Conservation (phyloP, 176 grass and related monocot genomes). For the Aegilops bicornis region DNA sequence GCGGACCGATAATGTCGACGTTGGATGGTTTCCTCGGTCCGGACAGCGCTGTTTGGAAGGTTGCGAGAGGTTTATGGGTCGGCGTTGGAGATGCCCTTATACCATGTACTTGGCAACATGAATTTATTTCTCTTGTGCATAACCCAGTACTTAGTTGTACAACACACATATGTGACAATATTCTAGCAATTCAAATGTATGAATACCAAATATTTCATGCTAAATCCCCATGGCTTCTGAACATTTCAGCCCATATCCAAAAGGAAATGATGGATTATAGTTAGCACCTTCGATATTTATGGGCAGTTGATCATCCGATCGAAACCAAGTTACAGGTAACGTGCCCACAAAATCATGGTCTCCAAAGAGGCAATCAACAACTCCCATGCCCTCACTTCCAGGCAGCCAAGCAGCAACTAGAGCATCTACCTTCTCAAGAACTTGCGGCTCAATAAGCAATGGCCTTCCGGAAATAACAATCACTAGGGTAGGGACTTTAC, state of each 20-base stretch:
- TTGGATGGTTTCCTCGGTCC: too few species aligned
- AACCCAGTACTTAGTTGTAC: background rate
- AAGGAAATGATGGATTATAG: constrained; percentile 69
- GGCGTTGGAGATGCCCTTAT: too few species aligned
- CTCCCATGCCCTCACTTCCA: constrained; percentile 64
- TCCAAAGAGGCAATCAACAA: constrained; percentile 76
- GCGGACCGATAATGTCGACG: too few species aligned
- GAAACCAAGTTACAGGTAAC: constrained; percentile 78
- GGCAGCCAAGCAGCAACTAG: constrained; percentile 79
- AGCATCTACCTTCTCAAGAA: constrained; percentile 59
- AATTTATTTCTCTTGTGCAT: background rate
- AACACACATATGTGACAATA: background rate
- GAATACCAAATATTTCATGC: background rate
- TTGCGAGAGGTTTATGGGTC: too few species aligned
- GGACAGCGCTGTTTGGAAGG: too few species aligned
- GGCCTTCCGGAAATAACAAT: constrained; percentile 76
- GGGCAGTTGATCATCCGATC: constrained; percentile 55
- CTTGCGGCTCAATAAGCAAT: constrained; percentile 50
- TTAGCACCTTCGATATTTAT: constrained; percentile 40
- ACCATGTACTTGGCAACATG: background rate
- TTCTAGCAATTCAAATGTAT: background rate
- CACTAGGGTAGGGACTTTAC: constrained; percentile 59
- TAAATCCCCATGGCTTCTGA: background rate
- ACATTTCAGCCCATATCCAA: constrained; percentile 68
- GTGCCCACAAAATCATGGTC: constrained; percentile 69